Conservation (phyloP, 2,329 filamentous ascomycete genomes). For the Fusarium sp. region DNA sequence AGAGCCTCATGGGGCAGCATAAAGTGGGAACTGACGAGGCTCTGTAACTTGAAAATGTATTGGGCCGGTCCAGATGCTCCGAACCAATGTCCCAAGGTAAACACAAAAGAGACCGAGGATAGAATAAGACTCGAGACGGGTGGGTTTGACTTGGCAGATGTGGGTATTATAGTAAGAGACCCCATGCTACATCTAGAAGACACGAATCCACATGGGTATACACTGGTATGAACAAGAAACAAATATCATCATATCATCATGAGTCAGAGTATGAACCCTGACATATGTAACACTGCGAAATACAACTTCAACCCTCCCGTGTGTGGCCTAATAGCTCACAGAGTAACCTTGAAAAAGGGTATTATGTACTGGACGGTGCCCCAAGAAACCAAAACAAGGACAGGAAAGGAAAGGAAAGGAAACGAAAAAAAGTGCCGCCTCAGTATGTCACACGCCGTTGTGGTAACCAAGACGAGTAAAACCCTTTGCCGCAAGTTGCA, state of each 20-base stretch:
- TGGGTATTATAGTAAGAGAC: background rate
- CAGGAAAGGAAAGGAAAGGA: conserved; percentile 1
- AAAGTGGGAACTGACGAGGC: conserved; percentile 19
- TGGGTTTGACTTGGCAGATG: background rate
- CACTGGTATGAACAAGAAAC: background rate
- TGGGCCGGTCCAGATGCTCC: background rate
- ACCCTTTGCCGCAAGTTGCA: conserved; percentile 31
- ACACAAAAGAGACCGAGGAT: background rate
- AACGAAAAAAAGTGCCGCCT: conserved; percentile 7
- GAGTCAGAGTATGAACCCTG: conserved; percentile 25
- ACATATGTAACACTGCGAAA: conserved; percentile 24
- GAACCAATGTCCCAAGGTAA: background rate
- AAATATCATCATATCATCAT: conserved; percentile 36
- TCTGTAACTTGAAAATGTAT: background rate
- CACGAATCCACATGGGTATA: background rate
- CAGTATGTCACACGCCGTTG: conserved; percentile 2
- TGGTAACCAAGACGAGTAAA: conserved; percentile 20
- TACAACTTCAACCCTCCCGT: conserved; percentile 20
- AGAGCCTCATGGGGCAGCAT: conserved; percentile 26
- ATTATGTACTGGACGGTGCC: conserved; percentile 30
- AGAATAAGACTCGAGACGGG: background rate
- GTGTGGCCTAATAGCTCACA: conserved; percentile 17
- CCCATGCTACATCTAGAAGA: background rate
- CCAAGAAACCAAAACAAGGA: background rate
- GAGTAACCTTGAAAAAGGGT: conserved; percentile 26